Evolutionary conservation across 495 filamentous ascomycete genomes (phyloP).

Genomic region (Penicillium bialowiezense): DNA sequence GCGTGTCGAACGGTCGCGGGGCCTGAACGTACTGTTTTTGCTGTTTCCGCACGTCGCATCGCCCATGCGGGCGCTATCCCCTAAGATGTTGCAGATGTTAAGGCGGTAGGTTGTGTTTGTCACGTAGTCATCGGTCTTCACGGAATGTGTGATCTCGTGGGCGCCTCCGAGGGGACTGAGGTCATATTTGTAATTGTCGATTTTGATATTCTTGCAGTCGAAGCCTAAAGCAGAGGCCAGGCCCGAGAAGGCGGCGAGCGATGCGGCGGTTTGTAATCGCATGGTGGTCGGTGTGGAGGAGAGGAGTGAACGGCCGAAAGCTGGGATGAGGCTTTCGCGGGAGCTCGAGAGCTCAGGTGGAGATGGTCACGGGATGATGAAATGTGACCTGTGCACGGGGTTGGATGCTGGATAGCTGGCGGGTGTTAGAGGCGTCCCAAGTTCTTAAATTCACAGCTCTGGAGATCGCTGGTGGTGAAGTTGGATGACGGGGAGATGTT

Average conservation of each 20-base stretch:
- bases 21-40: constrained; percentile 33
- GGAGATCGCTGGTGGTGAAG: too few relatives aligned
- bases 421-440: too few relatives aligned
- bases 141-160: constrained; percentile 64
- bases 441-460: too few relatives aligned
- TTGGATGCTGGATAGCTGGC: background rate
- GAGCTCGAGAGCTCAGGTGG: constrained; percentile 5
- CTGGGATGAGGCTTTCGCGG: constrained; percentile 4
- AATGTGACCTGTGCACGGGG: background rate
- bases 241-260: constrained; percentile 45
- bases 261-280: constrained; percentile 38
- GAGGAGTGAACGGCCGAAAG: background rate
- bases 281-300: constrained; percentile 22
- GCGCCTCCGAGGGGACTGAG: constrained; percentile 66
- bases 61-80: constrained; percentile 56
- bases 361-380: background rate
- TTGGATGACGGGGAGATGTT: constrained; percentile 23
- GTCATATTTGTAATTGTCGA: constrained; percentile 60
- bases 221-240: constrained; percentile 47
- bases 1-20: background rate
- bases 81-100: constrained; percentile 72
- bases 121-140: constrained; percentile 42
- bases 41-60: constrained; percentile 60
- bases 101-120: constrained; percentile 84
- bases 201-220: constrained; percentile 61